Conservation (phyloP, 169 alveolate species). For the Plasmodium gaboni region DNA sequence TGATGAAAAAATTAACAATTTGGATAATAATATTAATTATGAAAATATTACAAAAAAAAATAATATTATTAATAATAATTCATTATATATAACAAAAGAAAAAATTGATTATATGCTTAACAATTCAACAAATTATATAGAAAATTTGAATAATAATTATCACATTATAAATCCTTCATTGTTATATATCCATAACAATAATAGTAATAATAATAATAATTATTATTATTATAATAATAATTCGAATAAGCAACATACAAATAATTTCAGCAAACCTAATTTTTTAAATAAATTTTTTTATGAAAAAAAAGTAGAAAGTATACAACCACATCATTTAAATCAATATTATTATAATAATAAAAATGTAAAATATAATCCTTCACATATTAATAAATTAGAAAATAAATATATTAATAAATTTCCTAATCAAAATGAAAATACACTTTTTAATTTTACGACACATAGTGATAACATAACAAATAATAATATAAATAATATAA, state of each 20-base stretch:
- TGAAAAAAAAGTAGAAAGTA: slow-evolving; percentile 12
- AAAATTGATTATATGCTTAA: background rate
- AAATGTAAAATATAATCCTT: background rate
- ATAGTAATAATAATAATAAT: too few species aligned
- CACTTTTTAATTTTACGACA: slow-evolving; percentile 2
- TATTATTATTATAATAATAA: background rate
- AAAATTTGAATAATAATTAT: slow-evolving; percentile 21
- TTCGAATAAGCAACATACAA: slow-evolving; percentile 25
- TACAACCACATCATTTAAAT: slow-evolving; percentile 4
- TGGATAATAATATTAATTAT: background rate
- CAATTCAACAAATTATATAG: slow-evolving; percentile 2
- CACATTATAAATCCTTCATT: slow-evolving; percentile 3
- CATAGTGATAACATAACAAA: background rate
- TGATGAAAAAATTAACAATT: slow-evolving; percentile 1
- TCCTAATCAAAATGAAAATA: slow-evolving; percentile 2
- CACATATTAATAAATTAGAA: background rate
- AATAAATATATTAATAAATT: background rate
- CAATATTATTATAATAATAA: background rate
- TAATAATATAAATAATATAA: background rate
- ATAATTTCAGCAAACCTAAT: slow-evolving; percentile 4
- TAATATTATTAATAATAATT: background rate
- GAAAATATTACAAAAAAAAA: background rate
- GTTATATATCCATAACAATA: background rate
- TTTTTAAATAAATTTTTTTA: slow-evolving; percentile 27
- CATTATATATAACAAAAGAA: background rate